A percentile compares a stretch with the other conserved stretches of the same genome.
These are phyloP conservation scores for Graphilbum sp. DNA, from an alignment of 2,329 filamentous ascomycete genomes.

Conservation along the genomic window DNA sequence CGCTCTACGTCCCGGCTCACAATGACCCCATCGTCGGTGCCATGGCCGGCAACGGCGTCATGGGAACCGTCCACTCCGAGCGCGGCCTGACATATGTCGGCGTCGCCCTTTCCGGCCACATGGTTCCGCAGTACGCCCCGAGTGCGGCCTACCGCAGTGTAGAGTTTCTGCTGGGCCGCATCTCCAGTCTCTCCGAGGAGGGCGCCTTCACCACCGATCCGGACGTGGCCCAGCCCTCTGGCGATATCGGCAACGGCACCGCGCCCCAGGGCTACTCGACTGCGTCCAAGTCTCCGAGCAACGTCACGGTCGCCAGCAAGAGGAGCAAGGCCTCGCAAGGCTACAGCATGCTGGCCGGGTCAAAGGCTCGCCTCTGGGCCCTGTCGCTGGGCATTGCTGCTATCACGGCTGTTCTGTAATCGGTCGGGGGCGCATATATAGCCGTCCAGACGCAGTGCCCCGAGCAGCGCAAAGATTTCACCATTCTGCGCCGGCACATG, in stretches of 20 bases:
- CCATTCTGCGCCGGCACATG: too few relatives aligned
- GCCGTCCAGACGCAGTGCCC: too few relatives aligned
- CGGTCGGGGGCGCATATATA: too few relatives aligned
- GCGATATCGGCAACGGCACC: conserved; percentile 13
- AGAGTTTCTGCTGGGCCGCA: conserved; percentile 58
- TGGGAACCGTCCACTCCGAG: conserved; percentile 56
- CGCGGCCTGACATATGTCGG: conserved; percentile 57
- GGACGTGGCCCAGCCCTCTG: conserved; percentile 11
- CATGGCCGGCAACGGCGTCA: conserved; percentile 35
- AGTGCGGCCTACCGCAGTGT: conserved; percentile 53
- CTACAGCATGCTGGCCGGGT: background rate
- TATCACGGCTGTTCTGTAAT: background rate
- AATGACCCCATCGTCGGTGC: conserved; percentile 19
- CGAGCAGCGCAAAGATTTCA: too few relatives aligned
- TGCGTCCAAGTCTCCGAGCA: background rate
- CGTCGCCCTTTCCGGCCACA: conserved; percentile 50
- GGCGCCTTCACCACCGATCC: conserved; percentile 19
- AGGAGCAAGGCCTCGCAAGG: background rate
- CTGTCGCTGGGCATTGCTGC: background rate
- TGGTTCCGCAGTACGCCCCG: conserved; percentile 52
- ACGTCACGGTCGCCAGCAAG: background rate
- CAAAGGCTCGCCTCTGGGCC: background rate
- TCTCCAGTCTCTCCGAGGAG: conserved; percentile 34
- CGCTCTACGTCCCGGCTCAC: conserved; percentile 55
- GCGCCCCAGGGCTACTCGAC: conserved; percentile 13